A percentile compares a stretch with the other conserved stretches of the same genome.
phyloP scores from a whole-genome alignment of 306 rosid species.

The Bauhinia variegata region DNA sequence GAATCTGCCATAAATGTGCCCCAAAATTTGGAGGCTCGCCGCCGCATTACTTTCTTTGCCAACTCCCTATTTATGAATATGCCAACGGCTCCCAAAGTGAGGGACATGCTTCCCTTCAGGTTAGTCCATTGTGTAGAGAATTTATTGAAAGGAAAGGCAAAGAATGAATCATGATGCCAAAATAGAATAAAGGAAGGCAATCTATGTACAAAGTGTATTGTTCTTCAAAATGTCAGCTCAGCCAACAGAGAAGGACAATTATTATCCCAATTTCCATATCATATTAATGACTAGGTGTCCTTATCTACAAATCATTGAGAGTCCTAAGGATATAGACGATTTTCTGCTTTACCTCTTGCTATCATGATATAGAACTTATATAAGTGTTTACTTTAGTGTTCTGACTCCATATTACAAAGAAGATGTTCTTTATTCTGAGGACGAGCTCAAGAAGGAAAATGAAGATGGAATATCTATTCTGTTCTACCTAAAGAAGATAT shows the following conservation, averaged over 20 bases:
- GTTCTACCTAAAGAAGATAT: constrained; percentile 86
- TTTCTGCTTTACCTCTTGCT: constrained; percentile 3
- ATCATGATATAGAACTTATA: constrained; percentile 33
- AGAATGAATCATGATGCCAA: constrained; percentile 1
- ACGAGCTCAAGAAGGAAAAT: constrained; percentile 69
- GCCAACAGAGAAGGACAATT: constrained; percentile 1
- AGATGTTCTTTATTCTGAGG: constrained; percentile 75
- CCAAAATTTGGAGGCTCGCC: constrained; percentile 94
- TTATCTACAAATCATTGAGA: neutral
- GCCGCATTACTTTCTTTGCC: constrained; percentile 97
- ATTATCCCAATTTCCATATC: neutral
- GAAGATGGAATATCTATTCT: constrained; percentile 94
- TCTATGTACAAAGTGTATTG: too few species aligned
- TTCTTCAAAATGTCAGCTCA: neutral
- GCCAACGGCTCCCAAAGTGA: constrained; percentile 70
- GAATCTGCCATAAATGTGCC: constrained; percentile 98
- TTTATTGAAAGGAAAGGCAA: neutral
- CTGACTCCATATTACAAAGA: constrained; percentile 94
- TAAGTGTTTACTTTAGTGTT: constrained; percentile 64
- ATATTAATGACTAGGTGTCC: neutral
- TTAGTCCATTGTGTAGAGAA: constrained; percentile 30
- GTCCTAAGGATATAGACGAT: neutral
- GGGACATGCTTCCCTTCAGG: constrained; percentile 76
- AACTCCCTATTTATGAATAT: constrained; percentile 88
- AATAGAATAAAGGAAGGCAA: neutral